Evolutionary conservation across 345 rosid species (phyloP), one percentile per base, ranked within the genome.

Genomic region (Euphorbia lathyris): DNA sequence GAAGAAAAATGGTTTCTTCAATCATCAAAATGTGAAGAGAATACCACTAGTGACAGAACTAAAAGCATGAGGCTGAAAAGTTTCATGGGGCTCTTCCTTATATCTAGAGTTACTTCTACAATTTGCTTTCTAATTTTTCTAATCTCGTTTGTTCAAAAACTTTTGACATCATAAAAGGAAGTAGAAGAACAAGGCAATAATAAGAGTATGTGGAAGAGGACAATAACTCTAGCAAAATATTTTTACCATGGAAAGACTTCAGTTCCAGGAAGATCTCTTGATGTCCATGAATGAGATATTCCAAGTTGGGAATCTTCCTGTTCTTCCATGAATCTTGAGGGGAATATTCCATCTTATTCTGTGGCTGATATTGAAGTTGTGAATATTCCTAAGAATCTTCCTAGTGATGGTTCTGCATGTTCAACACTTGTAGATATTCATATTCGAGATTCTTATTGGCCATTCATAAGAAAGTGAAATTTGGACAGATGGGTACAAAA

Each of bases 1-100:
- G 78, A 81, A 76, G 50, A 83, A 0, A 9, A 67, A 3, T 82
- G 86, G 87, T 77, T 87, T 59, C 2, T 13, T 25, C 58, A 70
- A 0, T 58, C 78, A 0, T 4, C 32, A 0, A 74, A 65, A 25
- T 85, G 92, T 63, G 30, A 60, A 3, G 13, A 30, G 29, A 58
- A 66, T 12, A 55, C 63, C 66, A 68, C 63, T 14, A 69, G 72
- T 8, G 30, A 47, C 7, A 17, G 22, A 45, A 48, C 78, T 9
- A 68, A 70, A 57, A 81, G 74, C 50, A 69, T 87, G 68, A 74
- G 72, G 55, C 70, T 85, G 22, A 51, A 27, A 19, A 79, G 79
- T 66, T 87, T 87, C 79, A 82, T 79, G 86, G 85, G 76, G 59
- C 83, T 87, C 59, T 84, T 53, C 58, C 29, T 76, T 25, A 11